These are phyloP conservation scores for Rosellinia necatrix DNA, from an alignment of 2,329 filamentous ascomycete species.

Conservation along the genomic window DNA sequence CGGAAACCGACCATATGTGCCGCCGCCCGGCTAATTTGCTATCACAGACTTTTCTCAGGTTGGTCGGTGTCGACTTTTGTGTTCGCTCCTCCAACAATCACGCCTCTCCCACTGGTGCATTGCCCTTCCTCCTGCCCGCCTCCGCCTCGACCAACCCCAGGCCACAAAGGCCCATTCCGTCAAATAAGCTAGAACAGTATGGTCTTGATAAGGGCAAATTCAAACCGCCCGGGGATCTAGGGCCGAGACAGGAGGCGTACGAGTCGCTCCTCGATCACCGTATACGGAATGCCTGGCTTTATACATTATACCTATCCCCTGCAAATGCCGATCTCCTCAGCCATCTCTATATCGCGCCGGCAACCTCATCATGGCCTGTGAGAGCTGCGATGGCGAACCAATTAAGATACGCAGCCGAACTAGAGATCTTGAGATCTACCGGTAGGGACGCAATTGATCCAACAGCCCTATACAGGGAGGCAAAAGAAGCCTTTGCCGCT, in stretches of 20 bases:
- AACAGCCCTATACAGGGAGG: conserved; percentile 49
- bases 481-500: conserved; percentile 51
- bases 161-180: conserved; percentile 55
- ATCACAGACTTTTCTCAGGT: conserved; percentile 77
- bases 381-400: conserved; percentile 65
- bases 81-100: conserved; percentile 83
- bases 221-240: conserved; percentile 53
- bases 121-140: conserved; percentile 80
- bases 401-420: conserved; percentile 72
- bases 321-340: conserved; percentile 71
- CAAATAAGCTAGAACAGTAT: conserved; percentile 73
- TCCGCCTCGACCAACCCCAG: conserved; percentile 41
- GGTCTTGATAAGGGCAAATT: conserved; percentile 54
- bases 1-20: background rate
- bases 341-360: conserved; percentile 71
- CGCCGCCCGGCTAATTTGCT: background rate
- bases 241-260: conserved; percentile 73
- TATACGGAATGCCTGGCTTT: conserved; percentile 87
- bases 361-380: conserved; percentile 64
- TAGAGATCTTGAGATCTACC: conserved; percentile 71
- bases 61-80: conserved; percentile 70
- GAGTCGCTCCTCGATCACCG: conserved; percentile 74
- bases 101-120: conserved; percentile 83
- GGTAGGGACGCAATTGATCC: conserved; percentile 42
- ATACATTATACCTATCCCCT: conserved; percentile 77